Evolutionary conservation across 2,329 filamentous ascomycete species (phyloP), one percentile per base, ranked within the genome.

Genomic region (Lasiodiplodia theobromae): DNA sequence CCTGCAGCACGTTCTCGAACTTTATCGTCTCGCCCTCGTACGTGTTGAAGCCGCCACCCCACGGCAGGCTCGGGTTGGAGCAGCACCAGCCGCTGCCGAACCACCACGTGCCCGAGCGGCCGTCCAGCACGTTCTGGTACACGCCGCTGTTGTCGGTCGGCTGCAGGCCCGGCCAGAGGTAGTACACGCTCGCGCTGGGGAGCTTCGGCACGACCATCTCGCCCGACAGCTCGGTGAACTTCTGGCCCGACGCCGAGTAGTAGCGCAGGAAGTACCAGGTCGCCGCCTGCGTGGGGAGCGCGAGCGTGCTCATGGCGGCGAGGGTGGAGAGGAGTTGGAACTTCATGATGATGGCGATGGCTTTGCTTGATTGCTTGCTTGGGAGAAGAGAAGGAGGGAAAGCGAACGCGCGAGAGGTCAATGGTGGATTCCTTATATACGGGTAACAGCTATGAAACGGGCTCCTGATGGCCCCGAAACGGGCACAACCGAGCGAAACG

Each of bases 61-160:
- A 82, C 0, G 77, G 73, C 34, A 82, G 70, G 12, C 70, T 76
- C 0, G 80, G 81, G 65, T 82, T 80, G 6, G 73, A 76, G 69
- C 80, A 82, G 68, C 81, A 82, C 81, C 80, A 82, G 0, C 81
- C 80, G 12, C 74, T 76, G 8, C 79, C 80, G 60, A 83, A 80
- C 76, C 77, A 81, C 80, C 81, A 82, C 0, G 77, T 79, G 1
- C 81, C 80, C 10, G 74, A 78, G 0, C 78, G 71, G 10, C 80
- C 80, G 70, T 82, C 81, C 5, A 82, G 74, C 5, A 82, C 81
- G 25, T 80, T 79, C 70, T 82, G 80, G 69, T 82, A 82, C 4
- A 82, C 79, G n/a, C 80, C 80, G 21, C 74, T 78, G 64, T 75
- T 75, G 68, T 81, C 80, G 1, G 77, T 78, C 5, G 80, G 78